phyloP scores from a whole-genome alignment of 768 basidiomycete species.

The Erythrobasidium yunnanense region DNA sequence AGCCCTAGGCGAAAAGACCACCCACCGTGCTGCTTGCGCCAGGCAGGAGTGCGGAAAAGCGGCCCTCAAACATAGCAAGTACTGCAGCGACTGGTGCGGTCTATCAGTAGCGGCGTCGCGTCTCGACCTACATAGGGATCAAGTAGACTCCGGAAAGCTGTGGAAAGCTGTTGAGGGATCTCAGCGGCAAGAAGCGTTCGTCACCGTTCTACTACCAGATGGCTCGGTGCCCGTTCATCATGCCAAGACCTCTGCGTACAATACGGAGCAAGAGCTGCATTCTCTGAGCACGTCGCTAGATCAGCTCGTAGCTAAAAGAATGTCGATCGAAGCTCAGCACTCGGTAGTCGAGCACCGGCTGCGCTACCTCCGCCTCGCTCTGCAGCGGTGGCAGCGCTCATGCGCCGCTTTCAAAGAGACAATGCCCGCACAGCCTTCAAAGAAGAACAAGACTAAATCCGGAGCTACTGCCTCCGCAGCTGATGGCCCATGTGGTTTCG shows the following conservation, averaged over 20 bases:
- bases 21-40: slow-evolving; percentile 43
- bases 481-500: slow-evolving; percentile 62
- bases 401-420: neutral
- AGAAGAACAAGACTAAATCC: neutral
- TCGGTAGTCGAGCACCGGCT: neutral
- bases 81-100: slow-evolving; percentile 82
- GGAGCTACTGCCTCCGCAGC: slow-evolving; percentile 31
- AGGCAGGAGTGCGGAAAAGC: slow-evolving; percentile 59
- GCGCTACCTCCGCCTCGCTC: neutral
- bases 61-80: slow-evolving; percentile 73
- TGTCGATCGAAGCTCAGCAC: neutral
- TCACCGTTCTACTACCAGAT: slow-evolving; percentile 45
- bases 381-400: neutral
- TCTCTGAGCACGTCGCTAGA: neutral
- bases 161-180: slow-evolving; percentile 67
- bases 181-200: slow-evolving; percentile 58
- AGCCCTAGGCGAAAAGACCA: slow-evolving; percentile 10
- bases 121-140: slow-evolving; percentile 54
- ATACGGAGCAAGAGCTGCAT: neutral
- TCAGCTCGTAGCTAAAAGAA: neutral
- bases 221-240: neutral
- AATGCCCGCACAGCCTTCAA: neutral
- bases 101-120: slow-evolving; percentile 47
- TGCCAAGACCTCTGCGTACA: neutral
- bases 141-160: slow-evolving; percentile 45